Evolutionary conservation across 1,139 yeast genomes (phyloP).

Genomic region (Sugiyamaella xylanicola): DNA sequence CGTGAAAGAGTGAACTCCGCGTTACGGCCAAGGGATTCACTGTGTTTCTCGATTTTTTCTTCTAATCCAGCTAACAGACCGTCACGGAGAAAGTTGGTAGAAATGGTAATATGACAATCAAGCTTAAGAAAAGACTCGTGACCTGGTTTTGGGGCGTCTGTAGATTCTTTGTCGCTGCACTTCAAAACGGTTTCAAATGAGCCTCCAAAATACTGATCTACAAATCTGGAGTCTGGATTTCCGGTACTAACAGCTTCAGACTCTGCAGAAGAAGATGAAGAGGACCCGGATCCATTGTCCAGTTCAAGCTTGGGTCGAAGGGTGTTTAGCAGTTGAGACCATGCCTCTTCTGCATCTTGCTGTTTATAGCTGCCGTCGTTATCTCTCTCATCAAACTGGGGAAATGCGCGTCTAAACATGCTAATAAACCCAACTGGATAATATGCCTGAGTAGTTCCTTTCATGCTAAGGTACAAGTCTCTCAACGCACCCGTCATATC

Average conservation of each 20-base stretch:
- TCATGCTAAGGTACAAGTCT: slow-evolving; percentile 41
- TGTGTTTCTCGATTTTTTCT: slow-evolving; percentile 77
- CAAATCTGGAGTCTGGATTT: slow-evolving; percentile 34
- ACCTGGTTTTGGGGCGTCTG: slow-evolving; percentile 55
- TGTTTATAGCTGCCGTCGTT: slow-evolving; percentile 77
- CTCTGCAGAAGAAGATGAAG: background rate
- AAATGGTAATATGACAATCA: slow-evolving; percentile 83
- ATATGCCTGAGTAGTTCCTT: slow-evolving; percentile 37
- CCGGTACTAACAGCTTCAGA: slow-evolving; percentile 20
- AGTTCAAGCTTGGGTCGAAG: slow-evolving; percentile 42
- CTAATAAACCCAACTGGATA: slow-evolving; percentile 65
- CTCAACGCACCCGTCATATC: slow-evolving; percentile 39
- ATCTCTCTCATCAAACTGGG: slow-evolving; percentile 82
- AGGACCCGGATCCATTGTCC: no score
- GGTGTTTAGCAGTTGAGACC: slow-evolving; percentile 69
- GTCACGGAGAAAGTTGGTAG: slow-evolving; percentile 85
- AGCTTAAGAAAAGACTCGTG: slow-evolving; percentile 68
- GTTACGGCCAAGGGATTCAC: slow-evolving; percentile 66
- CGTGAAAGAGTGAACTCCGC: slow-evolving; percentile 70
- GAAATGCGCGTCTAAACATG: slow-evolving; percentile 51
- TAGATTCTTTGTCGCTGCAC: slow-evolving; percentile 52
- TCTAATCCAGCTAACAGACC: slow-evolving; percentile 76
- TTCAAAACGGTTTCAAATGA: slow-evolving; percentile 63
- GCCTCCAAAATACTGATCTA: slow-evolving; percentile 65
- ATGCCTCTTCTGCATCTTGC: slow-evolving; percentile 98